A percentile compares a stretch with the other conserved stretches of the same genome.
phyloP scores from a whole-genome alignment of 257 asterid genomes.

The Forsythia suspensa region DNA sequence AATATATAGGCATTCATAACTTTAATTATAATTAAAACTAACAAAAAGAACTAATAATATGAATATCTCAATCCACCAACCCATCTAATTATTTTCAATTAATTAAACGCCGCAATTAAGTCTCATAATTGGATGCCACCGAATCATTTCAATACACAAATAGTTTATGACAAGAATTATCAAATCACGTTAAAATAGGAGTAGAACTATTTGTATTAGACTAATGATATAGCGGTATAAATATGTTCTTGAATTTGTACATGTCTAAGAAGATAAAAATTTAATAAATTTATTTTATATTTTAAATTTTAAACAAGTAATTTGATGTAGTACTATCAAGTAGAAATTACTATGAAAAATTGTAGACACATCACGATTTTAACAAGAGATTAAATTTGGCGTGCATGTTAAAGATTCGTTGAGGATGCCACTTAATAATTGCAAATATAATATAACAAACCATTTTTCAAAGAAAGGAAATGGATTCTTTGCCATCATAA shows the following conservation, averaged over 20 bases:
- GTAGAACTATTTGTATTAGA: too few species aligned
- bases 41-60: neutral
- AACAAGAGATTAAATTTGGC: too few species aligned
- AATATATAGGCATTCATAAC: slow-evolving; percentile 25
- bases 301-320: too few species aligned
- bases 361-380: neutral
- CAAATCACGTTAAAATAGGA: too few species aligned
- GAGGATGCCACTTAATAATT: slow-evolving; percentile 11
- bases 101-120: neutral
- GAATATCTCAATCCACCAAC: slow-evolving; percentile 26
- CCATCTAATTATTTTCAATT: slow-evolving; percentile 24
- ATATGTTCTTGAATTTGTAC: neutral
- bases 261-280: too few species aligned
- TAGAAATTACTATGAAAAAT: neutral
- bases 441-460: neutral
- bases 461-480: neutral
- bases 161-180: neutral
- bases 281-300: too few species aligned
- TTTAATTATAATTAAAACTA: slow-evolving; percentile 22
- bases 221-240: too few species aligned
- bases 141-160: neutral
- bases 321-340: too few species aligned
- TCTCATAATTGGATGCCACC: neutral
- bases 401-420: too few species aligned
- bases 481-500: slow-evolving; percentile 21